phyloP scores from a whole-genome alignment of 73 alveolate genomes.

The Vitrella brassicaformis region DNA sequence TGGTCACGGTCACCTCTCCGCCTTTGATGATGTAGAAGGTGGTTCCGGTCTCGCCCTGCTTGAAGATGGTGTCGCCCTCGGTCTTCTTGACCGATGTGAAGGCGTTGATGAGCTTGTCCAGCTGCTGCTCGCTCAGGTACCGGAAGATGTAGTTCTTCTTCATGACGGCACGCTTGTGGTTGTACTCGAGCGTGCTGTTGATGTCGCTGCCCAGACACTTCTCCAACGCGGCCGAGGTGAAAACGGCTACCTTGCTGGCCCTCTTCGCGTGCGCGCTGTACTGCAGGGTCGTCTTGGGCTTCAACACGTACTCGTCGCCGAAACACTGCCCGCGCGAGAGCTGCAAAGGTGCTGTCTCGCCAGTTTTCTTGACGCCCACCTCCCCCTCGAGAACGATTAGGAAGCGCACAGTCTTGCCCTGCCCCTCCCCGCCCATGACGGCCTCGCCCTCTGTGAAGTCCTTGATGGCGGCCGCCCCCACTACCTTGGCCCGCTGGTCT shows the following conservation, averaged over 20 bases:
- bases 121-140: not conserved
- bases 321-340: not conserved
- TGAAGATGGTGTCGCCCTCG: not conserved
- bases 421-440: no score
- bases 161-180: not conserved
- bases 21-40: not conserved
- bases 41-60: not conserved
- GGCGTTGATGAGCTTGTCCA: not conserved
- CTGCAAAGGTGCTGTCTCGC: not conserved
- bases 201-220: no score
- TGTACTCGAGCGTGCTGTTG: not conserved
- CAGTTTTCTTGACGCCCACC: not conserved
- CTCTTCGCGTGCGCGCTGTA: no score
- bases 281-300: no score
- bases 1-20: not conserved
- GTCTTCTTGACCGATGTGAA: not conserved
- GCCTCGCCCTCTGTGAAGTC: no score
- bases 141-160: not conserved
- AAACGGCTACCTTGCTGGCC: no score
- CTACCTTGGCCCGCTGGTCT: no score
- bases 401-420: not conserved
- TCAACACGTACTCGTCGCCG: not conserved
- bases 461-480: no score
- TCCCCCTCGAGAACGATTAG: not conserved
- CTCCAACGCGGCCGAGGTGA: no score